These are phyloP conservation scores for Cryptosporidium tyzzeri DNA, from an alignment of 169 alveolate species.

Conservation along the genomic window DNA sequence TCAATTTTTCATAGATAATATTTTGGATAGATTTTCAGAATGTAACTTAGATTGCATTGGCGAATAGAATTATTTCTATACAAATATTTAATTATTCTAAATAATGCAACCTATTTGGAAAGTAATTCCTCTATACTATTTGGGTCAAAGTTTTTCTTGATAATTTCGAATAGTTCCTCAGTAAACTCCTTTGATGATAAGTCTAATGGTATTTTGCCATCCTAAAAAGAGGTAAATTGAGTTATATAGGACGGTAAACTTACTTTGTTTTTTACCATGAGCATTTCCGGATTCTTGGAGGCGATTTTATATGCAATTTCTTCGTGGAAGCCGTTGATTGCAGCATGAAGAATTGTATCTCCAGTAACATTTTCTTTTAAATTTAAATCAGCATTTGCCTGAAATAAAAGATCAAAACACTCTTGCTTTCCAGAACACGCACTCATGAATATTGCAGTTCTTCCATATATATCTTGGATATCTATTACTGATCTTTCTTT, in stretches of 20 bases:
- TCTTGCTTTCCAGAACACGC: constrained; percentile 62
- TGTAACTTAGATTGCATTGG: constrained; percentile 55
- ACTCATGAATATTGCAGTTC: constrained; percentile 60
- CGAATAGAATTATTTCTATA: constrained; percentile 15
- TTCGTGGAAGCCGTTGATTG: constrained; percentile 48
- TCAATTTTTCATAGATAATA: background rate
- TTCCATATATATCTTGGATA: constrained; percentile 22
- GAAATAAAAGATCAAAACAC: constrained; percentile 17
- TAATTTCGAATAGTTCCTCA: constrained; percentile 36
- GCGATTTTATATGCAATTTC: constrained; percentile 67
- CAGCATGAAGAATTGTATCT: constrained; percentile 57
- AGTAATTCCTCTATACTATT: constrained; percentile 15
- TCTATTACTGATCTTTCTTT: constrained; percentile 3
- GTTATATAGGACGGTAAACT: background rate
- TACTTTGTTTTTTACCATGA: constrained; percentile 47
- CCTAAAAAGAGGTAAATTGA: background rate
- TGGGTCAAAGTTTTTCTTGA: constrained; percentile 18
- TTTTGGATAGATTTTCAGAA: constrained; percentile 18
- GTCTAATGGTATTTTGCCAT: constrained; percentile 63
- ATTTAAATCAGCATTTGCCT: constrained; percentile 25
- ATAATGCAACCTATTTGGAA: background rate
- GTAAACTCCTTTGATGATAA: constrained; percentile 46
- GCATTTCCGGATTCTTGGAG: constrained; percentile 43
- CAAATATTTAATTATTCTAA: background rate
- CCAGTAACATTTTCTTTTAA: constrained; percentile 20